Evolutionary conservation across 441 rosid genomes (phyloP), one percentile per base, ranked within the genome.

Genomic region (Gossypium schwendimanii): DNA sequence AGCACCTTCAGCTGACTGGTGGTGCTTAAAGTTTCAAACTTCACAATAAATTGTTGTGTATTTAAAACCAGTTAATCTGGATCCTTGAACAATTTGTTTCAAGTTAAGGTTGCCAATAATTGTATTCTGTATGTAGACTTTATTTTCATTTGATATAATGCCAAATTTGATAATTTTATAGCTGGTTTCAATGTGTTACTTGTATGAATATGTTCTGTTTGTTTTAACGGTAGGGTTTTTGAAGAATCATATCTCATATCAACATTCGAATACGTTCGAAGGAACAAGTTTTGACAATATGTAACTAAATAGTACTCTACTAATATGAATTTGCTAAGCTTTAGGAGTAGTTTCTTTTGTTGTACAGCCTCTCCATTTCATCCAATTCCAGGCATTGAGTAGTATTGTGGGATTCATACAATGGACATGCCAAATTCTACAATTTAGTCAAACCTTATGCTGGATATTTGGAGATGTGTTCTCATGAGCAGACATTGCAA

Each of bases 1-100:
- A 95, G 86, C 80, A 81, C 52, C 95, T 91, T 80, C 85, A 88
- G 84, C 72, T 78, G 39, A 73, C 44, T 15, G 82, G 77, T 78
- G 78, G 45, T 15, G 63, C 55, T 50, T 63, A 73, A 78, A 39
- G 14, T 52, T 64, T 52, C 14, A 3, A 63, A 47, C 69, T 45
- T 71, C 61, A 65, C 70, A 41, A 60, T 11, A 21, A 58, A 52
- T 58, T 24, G 39, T 58, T 24, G 33, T 58, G 39, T 78, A 74
- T 72, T 81, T 47, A 69, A 36, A 73, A 23, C 77, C 47, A 52
- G 63, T 61, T 71, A 47, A 64, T 64, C 69, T 64, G 36, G 36
- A 21, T 64, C 33, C 53, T 44, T 7, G 8, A 6, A 14, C 50
- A 24, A 23, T 57, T 57, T 57, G 62, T 4, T 23, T 57, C 33